Evolutionary conservation across 805 yeast species (phyloP), one percentile per base, ranked within the genome.

Genomic region (Yarrowia deformans): DNA sequence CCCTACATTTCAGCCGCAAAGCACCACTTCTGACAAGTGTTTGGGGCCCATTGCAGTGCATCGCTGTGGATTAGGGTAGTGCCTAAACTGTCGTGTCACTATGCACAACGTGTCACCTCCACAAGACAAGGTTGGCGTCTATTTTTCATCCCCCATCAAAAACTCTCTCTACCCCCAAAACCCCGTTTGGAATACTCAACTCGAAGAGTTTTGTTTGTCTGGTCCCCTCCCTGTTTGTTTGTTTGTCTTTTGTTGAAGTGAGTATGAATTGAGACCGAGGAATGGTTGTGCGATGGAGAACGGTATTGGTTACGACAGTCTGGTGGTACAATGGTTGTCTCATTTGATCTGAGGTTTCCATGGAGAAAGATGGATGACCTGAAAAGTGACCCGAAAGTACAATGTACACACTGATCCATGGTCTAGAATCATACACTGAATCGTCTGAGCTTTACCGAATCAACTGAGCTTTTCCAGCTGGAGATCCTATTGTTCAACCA

Each of bases 31-130:
- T 52, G 43, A 13, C 32, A 52, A 6, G 34, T 54, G 18, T 37
- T 39, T 54, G 18, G 43, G 29, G 34, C 34, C 35, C 60, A 8
- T 7, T 39, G 43, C 35, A 37, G 18, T 19, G 37, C 55, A 19
- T 16, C 13, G 4, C 3, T 3, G 8, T 60, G 40, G n/a, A 34
- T 8, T 43, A 55, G 69, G 68, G 49, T 63, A 19, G 66, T 23
- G n/a, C 69, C 37, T 39, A 39, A 23, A 10, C 10, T 8, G 48
- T 19, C 35, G 19, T 35, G 58, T 35, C 43, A 16, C 37, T 40
- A 58, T 58, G 66, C 66, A 60, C 66, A 60, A 60, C 66, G 66
- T 60, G 66, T 60, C 66, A 60, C 66, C 66, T 63, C 45, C 45
- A 23, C 68, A 48, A 48, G 43, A 37, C 55, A 39, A 63, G 56